Conservation (phyloP, 129 eudicot genomes). For the Ambrosia trifida region DNA sequence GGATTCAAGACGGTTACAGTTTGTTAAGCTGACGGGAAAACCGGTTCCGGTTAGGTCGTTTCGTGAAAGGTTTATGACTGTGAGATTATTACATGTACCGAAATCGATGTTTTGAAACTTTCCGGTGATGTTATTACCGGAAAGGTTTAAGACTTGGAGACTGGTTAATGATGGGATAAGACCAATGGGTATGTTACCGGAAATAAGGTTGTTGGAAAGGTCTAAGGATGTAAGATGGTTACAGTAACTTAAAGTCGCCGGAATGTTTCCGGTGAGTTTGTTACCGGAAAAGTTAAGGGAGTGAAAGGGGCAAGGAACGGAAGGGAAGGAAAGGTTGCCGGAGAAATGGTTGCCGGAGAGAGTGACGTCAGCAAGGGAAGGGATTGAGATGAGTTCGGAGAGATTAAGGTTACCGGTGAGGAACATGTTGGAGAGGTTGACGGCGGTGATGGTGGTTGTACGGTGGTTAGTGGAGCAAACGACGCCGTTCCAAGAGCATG, state of each 20-base stretch:
- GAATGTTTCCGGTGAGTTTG: constrained; percentile 52
- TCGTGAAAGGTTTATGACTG: constrained; percentile 50
- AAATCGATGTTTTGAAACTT: constrained; percentile 46
- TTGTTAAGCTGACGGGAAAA: constrained; percentile 55
- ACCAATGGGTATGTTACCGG: constrained; percentile 45
- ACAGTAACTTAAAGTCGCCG: constrained; percentile 49
- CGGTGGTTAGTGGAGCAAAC: constrained; percentile 43
- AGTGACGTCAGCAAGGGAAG: constrained; percentile 43
- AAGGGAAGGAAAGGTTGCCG: constrained; percentile 64
- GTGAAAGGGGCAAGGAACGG: constrained; percentile 47
- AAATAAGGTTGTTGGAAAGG: constrained; percentile 49
- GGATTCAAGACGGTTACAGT: constrained; percentile 55
- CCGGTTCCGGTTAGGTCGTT: constrained; percentile 54
- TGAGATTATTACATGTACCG: constrained; percentile 60
- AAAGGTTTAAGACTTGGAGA: constrained; percentile 54
- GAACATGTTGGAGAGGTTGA: constrained; percentile 48
- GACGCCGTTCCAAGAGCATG: constrained; percentile 74
- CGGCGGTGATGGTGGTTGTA: constrained; percentile 39
- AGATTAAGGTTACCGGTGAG: constrained; percentile 60
- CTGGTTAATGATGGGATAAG: constrained; percentile 29
- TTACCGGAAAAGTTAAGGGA: constrained; percentile 56
- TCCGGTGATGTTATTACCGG: constrained; percentile 70
- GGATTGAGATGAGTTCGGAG: constrained; percentile 48
- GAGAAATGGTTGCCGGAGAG: constrained; percentile 61
- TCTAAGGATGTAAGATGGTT: constrained; percentile 49